Evolutionary conservation across 2,329 filamentous ascomycete genomes (phyloP), one percentile per base, ranked within the genome.

Genomic region (Zalaria obscura): DNA sequence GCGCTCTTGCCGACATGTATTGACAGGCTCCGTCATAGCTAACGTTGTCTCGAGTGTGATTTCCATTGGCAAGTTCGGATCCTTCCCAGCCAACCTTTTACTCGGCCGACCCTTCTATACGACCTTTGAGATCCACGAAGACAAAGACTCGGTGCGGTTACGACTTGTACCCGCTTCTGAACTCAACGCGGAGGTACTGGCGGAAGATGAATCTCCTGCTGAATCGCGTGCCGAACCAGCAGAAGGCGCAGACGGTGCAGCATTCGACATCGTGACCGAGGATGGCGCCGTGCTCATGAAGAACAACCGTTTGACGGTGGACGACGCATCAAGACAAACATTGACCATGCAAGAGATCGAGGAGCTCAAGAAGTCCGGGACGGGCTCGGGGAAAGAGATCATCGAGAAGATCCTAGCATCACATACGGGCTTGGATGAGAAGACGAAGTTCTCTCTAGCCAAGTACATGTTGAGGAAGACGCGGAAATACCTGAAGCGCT

Each of bases 381-480:
- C 79, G 3, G 80, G 80, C 4, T 84, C 85, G 0, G 89, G 88
- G 8, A 83, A 83, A 58, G 88, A 93, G 40, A 74, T 98, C 38
- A 91, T 98, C 48, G 80, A 84, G n/a, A 93, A 88, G 63, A 77
- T 98, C 26, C 75, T 98, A 61, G 73, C 87, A 27, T 91, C 87
- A 35, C 91, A 98, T 61, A 80, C 83, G 11, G 83, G 81, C 1
- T 72, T 98, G 35, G 87, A 93, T 50, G 83, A 96, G 65, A 98
- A 98, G 70, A 96, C 91, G 0, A 73, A 78, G 0, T 98, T 93
- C 55, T 93, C 87, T 2, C 68, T 95, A 44, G 88, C 89, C 35
- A 98, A 98, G 61, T 98, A 98, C 63, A 94, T 91, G 55, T 68
- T 96, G 11, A 72, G 93, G 36, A 98, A 98, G 66, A 82, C 84